These are phyloP conservation scores for Fraxinus americana DNA, from an alignment of 257 asterid species.

Conservation along the genomic window DNA sequence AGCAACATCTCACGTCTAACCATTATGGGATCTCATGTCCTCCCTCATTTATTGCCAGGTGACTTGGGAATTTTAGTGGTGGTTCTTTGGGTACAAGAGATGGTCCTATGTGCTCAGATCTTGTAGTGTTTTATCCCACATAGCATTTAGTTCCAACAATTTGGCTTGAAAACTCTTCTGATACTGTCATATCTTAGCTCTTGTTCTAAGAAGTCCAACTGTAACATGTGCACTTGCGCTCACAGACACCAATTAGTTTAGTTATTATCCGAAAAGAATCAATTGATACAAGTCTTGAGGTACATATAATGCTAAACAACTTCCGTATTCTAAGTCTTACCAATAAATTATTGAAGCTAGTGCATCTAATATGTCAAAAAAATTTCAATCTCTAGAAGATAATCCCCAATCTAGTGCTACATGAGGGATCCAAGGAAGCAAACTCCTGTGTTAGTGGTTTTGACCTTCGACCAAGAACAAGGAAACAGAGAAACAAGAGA, in stretches of 20 bases:
- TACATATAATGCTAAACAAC: background rate
- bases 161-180: background rate
- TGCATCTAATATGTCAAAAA: too few relatives aligned
- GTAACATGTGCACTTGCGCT: background rate
- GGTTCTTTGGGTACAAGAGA: background rate
- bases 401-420: too few relatives aligned
- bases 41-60: background rate
- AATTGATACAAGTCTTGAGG: background rate
- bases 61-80: background rate
- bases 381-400: too few relatives aligned
- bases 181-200: background rate
- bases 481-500: too few relatives aligned
- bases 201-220: background rate
- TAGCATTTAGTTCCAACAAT: background rate
- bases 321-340: too few relatives aligned
- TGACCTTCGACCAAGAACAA: too few relatives aligned
- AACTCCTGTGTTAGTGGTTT: too few relatives aligned
- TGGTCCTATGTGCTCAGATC: background rate
- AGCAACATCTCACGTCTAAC: background rate
- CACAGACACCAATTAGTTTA: background rate
- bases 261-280: background rate
- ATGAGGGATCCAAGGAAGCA: too few relatives aligned
- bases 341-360: too few relatives aligned
- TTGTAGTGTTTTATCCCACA: background rate
- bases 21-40: background rate